A percentile compares a stretch with the other conserved stretches of the same genome.
Evolutionary conservation across 345 rosid genomes (phyloP).

Genomic region (Rhodamnia argentea): DNA sequence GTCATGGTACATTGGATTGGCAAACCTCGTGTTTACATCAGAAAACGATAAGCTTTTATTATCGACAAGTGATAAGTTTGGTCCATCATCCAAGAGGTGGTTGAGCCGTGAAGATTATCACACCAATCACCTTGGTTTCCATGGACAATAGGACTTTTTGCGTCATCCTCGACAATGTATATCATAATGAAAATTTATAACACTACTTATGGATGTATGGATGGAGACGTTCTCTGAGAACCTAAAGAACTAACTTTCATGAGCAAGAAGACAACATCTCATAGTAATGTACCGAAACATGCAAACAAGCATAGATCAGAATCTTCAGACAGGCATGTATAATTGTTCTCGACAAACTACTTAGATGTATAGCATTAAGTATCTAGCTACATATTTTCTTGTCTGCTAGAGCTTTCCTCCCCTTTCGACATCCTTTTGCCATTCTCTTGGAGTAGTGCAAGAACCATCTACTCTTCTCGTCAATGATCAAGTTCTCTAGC

Average conservation of each 20-base stretch:
- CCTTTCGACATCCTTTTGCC: background rate
- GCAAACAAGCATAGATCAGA: background rate
- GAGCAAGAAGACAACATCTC: background rate
- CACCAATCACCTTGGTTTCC: background rate
- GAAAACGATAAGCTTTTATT: background rate
- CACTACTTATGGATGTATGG: background rate
- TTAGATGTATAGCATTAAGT: background rate
- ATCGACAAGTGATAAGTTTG: background rate
- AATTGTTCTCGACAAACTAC: too few relatives aligned
- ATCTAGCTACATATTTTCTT: background rate
- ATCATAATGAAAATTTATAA: too few relatives aligned
- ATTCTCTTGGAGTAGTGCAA: background rate
- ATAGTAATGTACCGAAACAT: too few relatives aligned
- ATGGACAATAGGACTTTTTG: background rate
- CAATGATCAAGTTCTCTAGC: background rate
- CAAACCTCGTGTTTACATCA: background rate
- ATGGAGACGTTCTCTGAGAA: background rate
- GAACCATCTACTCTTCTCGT: background rate
- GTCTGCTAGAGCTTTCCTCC: background rate
- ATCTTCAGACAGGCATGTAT: too few relatives aligned
- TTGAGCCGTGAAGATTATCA: background rate
- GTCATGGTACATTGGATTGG: background rate
- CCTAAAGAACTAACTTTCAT: background rate
- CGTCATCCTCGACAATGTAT: too few relatives aligned
- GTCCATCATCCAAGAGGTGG: background rate